Base-by-base conservation (phyloP, 1,284 basidiomycete genomes). In the Abortiporus biennis region DNA sequence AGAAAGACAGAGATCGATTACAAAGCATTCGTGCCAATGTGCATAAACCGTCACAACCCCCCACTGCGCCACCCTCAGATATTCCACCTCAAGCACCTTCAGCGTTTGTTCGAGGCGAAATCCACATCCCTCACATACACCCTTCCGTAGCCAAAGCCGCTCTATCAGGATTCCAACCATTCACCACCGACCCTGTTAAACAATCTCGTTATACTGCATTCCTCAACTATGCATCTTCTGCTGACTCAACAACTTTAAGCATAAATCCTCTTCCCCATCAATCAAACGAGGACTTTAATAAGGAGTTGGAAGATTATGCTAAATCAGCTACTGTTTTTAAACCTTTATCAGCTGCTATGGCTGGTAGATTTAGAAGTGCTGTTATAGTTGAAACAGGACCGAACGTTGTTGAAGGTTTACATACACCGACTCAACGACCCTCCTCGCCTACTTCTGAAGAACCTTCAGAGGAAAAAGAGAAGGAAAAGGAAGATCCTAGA, bases 301-400 rank as follows among this genome's bases (percentile, higher is more conserved):
- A 82, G 47, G 95, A 99, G 62, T 67, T 97, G 23, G 69, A 71
- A 32, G 90, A 94, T 49, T 99, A 93, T 52, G 79, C 85, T 0
- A 87, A 92, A 56, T 78, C 88, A 0, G 96, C 95, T 0, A 68
- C 76, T 20, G 80, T 98, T 21, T 98, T 97, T 67, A 91, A 92
- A 52, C 95, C 95, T 1, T 82, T 95, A 57, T 84, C 84, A 0
- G 89, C 83, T 13, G 89, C 91, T 17, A 97, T 99, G 88, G 91
- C 92, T 0, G 85, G 80, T 15, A 77, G 95, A 4, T 99, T 99
- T 62, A 92, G 88, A 2, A 85, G 79, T 43, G 87, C 86, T 0
- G 72, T 75, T 4, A 69, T 80, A 45, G 55, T 86, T 38, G 77
- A 87, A 50, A 54, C 69, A 41, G 76, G 82, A 27, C 72, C 85